A percentile compares a stretch with the other conserved stretches of the same genome.
phyloP scores from a whole-genome alignment of 2,329 filamentous ascomycete species.

The Penicillium sp. region DNA sequence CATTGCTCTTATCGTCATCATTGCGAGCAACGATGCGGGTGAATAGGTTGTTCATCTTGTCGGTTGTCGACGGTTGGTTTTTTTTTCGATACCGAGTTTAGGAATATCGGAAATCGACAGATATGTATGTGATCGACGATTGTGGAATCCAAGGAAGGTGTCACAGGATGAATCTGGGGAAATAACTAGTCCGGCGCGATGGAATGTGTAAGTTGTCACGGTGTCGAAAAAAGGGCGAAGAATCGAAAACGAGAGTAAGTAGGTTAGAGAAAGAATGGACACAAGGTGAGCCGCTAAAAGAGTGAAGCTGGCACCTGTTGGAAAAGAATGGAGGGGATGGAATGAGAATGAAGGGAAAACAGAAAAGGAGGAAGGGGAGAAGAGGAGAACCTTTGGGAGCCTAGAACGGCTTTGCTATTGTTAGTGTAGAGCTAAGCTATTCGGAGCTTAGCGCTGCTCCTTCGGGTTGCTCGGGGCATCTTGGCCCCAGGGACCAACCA shows the following conservation, averaged over 20 bases:
- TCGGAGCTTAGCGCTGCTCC: slow-evolving; percentile 42
- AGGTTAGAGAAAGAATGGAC: slow-evolving; percentile 46
- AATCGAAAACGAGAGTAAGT: slow-evolving; percentile 3
- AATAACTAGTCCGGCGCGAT: neutral
- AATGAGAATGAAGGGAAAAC: slow-evolving; percentile 27
- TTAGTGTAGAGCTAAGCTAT: slow-evolving; percentile 13
- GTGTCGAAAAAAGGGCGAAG: slow-evolving; percentile 8
- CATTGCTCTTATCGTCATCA: slow-evolving; percentile 44
- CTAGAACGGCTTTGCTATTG: slow-evolving; percentile 16
- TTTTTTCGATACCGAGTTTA: neutral
- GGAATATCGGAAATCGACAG: neutral
- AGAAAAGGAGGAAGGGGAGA: slow-evolving; percentile 18
- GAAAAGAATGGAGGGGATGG: slow-evolving; percentile 25
- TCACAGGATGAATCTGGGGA: slow-evolving; percentile 17
- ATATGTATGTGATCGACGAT: slow-evolving; percentile 19
- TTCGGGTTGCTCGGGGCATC: slow-evolving; percentile 52
- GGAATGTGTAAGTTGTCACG: slow-evolving; percentile 5
- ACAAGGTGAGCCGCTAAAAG: slow-evolving; percentile 57
- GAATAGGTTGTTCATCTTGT: slow-evolving; percentile 42
- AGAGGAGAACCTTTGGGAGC: slow-evolving; percentile 20
- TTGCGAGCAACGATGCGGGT: slow-evolving; percentile 52
- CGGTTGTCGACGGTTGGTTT: slow-evolving; percentile 2
- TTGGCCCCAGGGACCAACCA: slow-evolving; percentile 40
- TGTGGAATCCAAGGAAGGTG: slow-evolving; percentile 21
- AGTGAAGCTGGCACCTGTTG: slow-evolving; percentile 60